Evolutionary conservation across 1,284 basidiomycete genomes (phyloP).

Genomic region (Mycena citricolor): DNA sequence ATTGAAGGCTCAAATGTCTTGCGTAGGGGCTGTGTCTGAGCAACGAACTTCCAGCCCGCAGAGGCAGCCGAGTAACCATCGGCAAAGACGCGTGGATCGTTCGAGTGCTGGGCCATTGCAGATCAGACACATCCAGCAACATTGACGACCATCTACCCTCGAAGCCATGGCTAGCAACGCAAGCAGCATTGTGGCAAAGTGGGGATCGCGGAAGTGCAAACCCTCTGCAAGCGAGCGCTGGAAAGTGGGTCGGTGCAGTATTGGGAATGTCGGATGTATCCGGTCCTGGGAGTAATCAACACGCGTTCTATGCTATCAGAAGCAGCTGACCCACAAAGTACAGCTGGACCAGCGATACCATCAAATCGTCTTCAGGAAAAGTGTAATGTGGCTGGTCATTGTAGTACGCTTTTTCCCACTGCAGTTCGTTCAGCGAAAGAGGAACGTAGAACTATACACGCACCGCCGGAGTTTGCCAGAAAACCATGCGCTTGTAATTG

Average conservation of each 20-base stretch:
- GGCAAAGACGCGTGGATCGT: constrained; percentile 19
- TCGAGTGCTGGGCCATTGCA: constrained; percentile 18
- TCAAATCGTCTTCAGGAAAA: constrained; percentile 11
- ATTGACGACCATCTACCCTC: constrained; percentile 12
- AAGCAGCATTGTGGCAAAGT: constrained; percentile 17
- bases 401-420: constrained; percentile 21
- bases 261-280: constrained; percentile 12
- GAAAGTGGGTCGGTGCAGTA: constrained; percentile 19
- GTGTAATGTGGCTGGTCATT: constrained; percentile 6
- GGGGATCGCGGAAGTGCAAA: constrained; percentile 11
- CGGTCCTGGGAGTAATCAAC: too few species aligned
- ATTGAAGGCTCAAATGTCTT: constrained; percentile 10
- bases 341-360: constrained; percentile 6
- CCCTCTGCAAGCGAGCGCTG: constrained; percentile 14
- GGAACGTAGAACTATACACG: too few species aligned
- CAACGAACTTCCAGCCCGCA: constrained; percentile 12
- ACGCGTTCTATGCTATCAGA: too few species aligned
- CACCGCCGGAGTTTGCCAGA: constrained; percentile 7
- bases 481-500: background rate
- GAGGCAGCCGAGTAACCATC: constrained; percentile 11
- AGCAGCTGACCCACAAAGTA: too few species aligned
- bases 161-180: constrained; percentile 13
- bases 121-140: too few species aligned
- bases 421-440: background rate
- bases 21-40: constrained; percentile 2